Conservation (phyloP, 2,329 filamentous ascomycete species). For the Aureobasidium sp. region DNA sequence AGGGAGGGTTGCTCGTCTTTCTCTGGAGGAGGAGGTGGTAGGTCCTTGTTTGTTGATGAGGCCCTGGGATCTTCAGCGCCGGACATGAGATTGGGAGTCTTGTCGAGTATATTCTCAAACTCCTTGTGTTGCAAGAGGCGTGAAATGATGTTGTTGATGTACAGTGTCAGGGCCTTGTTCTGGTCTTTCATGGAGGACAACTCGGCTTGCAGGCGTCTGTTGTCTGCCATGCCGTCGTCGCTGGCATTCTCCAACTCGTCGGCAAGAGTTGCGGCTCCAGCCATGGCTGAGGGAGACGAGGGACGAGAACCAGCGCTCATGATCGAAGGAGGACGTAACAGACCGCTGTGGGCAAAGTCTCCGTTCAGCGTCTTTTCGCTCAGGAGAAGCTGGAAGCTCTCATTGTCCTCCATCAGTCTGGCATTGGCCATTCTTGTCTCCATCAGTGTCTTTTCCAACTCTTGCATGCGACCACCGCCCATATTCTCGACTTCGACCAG, state of each 20-base stretch:
- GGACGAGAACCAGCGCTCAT: constrained; percentile 20
- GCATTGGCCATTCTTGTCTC: constrained; percentile 95
- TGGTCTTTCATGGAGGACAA: constrained; percentile 76
- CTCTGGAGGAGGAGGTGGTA: constrained; percentile 60
- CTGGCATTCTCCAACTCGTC: constrained; percentile 69
- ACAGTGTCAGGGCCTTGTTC: constrained; percentile 93
- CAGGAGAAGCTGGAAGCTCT: constrained; percentile 91
- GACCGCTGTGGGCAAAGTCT: constrained; percentile 77
- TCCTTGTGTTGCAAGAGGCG: constrained; percentile 88
- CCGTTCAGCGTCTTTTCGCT: constrained; percentile 94
- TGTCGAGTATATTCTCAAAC: constrained; percentile 87
- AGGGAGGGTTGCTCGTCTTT: constrained; percentile 43
- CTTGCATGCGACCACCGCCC: constrained; percentile 77
- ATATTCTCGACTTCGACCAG: constrained; percentile 89
- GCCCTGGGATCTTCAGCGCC: constrained; percentile 23
- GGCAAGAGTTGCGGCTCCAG: constrained; percentile 59
- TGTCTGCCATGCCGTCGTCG: constrained; percentile 51
- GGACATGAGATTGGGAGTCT: constrained; percentile 58
- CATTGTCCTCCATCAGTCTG: constrained; percentile 94
- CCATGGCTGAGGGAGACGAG: constrained; percentile 31
- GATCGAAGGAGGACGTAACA: constrained; percentile 53
- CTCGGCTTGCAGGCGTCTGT: constrained; percentile 58
- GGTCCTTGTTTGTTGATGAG: constrained; percentile 65
- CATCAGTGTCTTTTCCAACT: constrained; percentile 84
- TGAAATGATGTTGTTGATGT: constrained; percentile 99